These are phyloP conservation scores for Ceriops tagal DNA, from an alignment of 345 rosid genomes.

Conservation along the genomic window DNA sequence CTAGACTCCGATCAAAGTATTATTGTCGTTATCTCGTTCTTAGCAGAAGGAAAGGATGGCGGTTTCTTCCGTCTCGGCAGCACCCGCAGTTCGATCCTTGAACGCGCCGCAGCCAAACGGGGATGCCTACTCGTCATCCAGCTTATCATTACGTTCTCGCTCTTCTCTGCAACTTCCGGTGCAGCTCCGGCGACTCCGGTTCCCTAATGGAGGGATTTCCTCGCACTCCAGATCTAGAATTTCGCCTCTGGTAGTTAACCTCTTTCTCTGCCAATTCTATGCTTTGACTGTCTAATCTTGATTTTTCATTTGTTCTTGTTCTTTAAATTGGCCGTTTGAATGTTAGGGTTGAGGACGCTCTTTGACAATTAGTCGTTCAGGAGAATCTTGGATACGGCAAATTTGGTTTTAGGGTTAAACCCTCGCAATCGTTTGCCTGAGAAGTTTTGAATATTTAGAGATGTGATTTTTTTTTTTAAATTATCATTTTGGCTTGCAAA, in stretches of 20 bases:
- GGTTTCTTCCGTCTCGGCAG: slow-evolving; percentile 40
- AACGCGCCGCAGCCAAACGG: not conserved
- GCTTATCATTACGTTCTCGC: slow-evolving; percentile 21
- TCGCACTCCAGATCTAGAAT: slow-evolving; percentile 31
- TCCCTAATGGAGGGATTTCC: slow-evolving; percentile 16
- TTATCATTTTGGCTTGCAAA: too few species aligned
- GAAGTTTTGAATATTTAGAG: too few species aligned
- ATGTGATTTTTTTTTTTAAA: too few species aligned
- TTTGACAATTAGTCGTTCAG: too few species aligned
- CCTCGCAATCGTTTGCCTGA: too few species aligned
- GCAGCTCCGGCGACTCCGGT: slow-evolving; percentile 31
- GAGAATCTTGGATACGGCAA: too few species aligned
- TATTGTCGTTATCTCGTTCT: not conserved
- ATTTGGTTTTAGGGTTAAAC: too few species aligned
- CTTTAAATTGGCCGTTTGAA: too few species aligned
- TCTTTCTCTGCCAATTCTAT: not conserved
- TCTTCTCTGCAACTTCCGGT: slow-evolving; percentile 33
- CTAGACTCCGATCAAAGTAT: not conserved
- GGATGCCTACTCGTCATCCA: not conserved
- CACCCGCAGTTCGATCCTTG: slow-evolving; percentile 24
- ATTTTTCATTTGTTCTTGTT: not conserved
- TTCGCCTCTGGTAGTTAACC: slow-evolving; percentile 19
- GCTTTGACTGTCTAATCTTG: too few species aligned
- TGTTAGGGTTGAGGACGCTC: too few species aligned
- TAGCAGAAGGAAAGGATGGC: slow-evolving; percentile 32